Evolutionary conservation across 306 rosid genomes (phyloP), one percentile per base, ranked within the genome.

Genomic region (Cyamopsis tetragonoloba): DNA sequence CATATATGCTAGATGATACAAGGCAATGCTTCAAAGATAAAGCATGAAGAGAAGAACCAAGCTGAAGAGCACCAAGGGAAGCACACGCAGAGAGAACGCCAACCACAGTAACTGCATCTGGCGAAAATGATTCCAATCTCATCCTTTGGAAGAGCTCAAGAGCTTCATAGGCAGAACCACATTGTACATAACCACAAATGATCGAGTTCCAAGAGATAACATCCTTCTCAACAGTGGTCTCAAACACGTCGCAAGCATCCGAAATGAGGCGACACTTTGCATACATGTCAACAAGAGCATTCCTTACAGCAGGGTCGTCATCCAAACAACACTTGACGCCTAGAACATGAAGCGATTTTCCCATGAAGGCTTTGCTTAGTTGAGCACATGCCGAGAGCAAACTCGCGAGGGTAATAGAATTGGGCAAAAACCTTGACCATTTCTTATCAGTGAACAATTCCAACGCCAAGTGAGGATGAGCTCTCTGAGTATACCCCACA

Each of bases 131-230:
- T 31, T 77, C 72, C 48, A 66, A 70, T 46, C 83, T 79, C 95
- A 91, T 91, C 53, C 70, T 77, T 23, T 73, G 67, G 43, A 88
- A 86, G 49, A 91, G 74, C 58, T 48, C 66, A 43, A 91, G 82
- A 32, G 95, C 90, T 66, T 86, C 87, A 70, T 35, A 50, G 1
- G 79, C 79, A 41, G 66, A 78, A 18, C 92, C 90, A 62, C 66
- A 75, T 31, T 77, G 95, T n/a, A 74, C 78, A 62, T 60, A 85
- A 24, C 97, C 97, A 69, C 82, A 82, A 66, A 90, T 86, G 26
- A 87, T 84, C 7, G 97, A 78, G 78, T 84, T 90, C 97, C 97
- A 90, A 66, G 84, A 73, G 26, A 84, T 68, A 76, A 79, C 82
- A 73, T 82, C 79, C 78, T 71, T 85, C n/a, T 70, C 79, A 6